Conservation (phyloP, 164 flowering plant species). For the Euptelea pleiosperma region DNA sequence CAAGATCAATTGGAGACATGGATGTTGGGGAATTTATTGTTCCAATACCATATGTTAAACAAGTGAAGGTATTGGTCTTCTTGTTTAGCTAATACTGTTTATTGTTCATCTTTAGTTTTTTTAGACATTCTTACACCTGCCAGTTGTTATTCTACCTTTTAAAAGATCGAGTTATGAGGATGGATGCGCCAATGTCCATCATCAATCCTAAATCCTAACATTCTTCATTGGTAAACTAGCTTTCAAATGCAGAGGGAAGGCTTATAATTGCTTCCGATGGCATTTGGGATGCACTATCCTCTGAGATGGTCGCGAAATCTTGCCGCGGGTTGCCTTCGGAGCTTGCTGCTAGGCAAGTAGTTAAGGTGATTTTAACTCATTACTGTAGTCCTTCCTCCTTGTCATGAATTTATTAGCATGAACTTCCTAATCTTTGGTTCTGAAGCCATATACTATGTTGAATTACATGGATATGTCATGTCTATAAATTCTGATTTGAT, state of each 20-base stretch:
- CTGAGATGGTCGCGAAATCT: conserved; percentile 72
- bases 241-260: conserved; percentile 80
- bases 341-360: conserved; percentile 86
- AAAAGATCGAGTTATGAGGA: background rate
- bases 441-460: background rate
- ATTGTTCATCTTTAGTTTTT: background rate
- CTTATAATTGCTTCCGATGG: conserved; percentile 93
- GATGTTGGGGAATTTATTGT: conserved; percentile 93
- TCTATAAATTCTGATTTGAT: background rate
- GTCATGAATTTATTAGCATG: background rate
- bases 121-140: background rate
- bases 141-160: background rate
- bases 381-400: background rate
- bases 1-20: conserved; percentile 88
- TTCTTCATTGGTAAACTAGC: conserved; percentile 33
- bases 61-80: conserved; percentile 67
- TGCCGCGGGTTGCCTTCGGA: conserved; percentile 90
- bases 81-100: background rate
- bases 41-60: conserved; percentile 84
- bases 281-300: conserved; percentile 87
- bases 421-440: background rate
- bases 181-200: too few species aligned
- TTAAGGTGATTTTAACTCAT: conserved; percentile 50
- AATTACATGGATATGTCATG: background rate
- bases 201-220: conserved; percentile 5